Evolutionary conservation across 345 rosid species (phyloP).

Genomic region (Arabis alpina): DNA sequence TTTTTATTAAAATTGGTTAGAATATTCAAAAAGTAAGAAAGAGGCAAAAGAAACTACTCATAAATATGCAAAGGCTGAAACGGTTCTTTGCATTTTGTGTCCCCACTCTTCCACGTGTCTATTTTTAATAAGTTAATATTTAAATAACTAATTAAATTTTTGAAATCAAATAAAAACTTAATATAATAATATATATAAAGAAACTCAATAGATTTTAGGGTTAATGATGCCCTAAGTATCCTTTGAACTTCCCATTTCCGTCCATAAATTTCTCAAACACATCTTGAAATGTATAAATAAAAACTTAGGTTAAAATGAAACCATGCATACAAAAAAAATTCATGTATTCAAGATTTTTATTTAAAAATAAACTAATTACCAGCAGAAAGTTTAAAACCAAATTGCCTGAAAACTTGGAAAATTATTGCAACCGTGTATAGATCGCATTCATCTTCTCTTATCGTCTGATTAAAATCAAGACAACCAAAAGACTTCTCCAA

Average conservation of each 20-base stretch:
- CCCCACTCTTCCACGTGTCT: too few species aligned
- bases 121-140: too few species aligned
- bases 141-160: too few species aligned
- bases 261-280: slow-evolving; percentile 33
- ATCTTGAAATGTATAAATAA: slow-evolving; percentile 17
- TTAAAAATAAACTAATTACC: slow-evolving; percentile 9
- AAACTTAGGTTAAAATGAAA: background rate
- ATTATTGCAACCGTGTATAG: slow-evolving; percentile 24
- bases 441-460: slow-evolving; percentile 8
- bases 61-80: too few species aligned
- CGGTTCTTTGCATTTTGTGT: too few species aligned
- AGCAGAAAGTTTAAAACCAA: slow-evolving; percentile 29
- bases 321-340: background rate
- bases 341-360: background rate
- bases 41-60: too few species aligned
- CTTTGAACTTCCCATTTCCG: slow-evolving; percentile 21
- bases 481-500: slow-evolving; percentile 1
- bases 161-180: too few species aligned
- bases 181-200: too few species aligned
- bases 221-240: too few species aligned
- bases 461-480: background rate
- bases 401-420: slow-evolving; percentile 42
- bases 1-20: too few species aligned
- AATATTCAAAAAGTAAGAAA: too few species aligned
- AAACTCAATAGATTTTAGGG: too few species aligned